These are phyloP conservation scores for Pharus latifolius DNA, from an alignment of 176 grass and related monocot species.

Conservation along the genomic window DNA sequence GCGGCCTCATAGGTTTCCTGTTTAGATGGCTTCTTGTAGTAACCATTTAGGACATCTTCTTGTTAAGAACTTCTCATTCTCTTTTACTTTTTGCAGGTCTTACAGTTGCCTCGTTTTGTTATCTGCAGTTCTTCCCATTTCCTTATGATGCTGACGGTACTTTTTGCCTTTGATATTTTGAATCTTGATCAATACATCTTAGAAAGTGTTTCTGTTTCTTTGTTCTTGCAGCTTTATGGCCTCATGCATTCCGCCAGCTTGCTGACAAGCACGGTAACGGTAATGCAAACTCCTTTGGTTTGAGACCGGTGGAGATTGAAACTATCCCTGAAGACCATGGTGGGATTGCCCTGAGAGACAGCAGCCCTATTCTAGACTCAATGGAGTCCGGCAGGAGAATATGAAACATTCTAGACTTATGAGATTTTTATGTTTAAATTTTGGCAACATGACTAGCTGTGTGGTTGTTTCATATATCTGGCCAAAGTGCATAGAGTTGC, in stretches of 20 bases:
- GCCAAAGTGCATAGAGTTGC: neutral
- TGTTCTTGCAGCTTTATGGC: slow-evolving; percentile 38
- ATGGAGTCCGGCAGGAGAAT: slow-evolving; percentile 31
- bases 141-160: slow-evolving; percentile 51
- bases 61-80: neutral
- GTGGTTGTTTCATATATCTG: neutral
- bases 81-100: slow-evolving; percentile 30
- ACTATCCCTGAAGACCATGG: neutral
- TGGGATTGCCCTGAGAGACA: slow-evolving; percentile 10
- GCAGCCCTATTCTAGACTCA: slow-evolving; percentile 8
- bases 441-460: neutral
- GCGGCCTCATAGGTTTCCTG: slow-evolving; percentile 33
- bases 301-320: slow-evolving; percentile 16
- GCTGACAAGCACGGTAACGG: slow-evolving; percentile 19
- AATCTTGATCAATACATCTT: neutral
- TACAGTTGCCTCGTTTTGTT: slow-evolving; percentile 48
- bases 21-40: neutral
- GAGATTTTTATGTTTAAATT: neutral
- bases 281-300: neutral
- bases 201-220: neutral
- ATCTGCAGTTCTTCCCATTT: slow-evolving; percentile 45
- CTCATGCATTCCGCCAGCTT: slow-evolving; percentile 37
- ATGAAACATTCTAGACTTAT: slow-evolving; percentile 9
- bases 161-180: neutral
- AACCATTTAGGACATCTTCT: neutral